Evolutionary conservation across 140 eudicot species (phyloP).

Genomic region (Oenanthe javanica): DNA sequence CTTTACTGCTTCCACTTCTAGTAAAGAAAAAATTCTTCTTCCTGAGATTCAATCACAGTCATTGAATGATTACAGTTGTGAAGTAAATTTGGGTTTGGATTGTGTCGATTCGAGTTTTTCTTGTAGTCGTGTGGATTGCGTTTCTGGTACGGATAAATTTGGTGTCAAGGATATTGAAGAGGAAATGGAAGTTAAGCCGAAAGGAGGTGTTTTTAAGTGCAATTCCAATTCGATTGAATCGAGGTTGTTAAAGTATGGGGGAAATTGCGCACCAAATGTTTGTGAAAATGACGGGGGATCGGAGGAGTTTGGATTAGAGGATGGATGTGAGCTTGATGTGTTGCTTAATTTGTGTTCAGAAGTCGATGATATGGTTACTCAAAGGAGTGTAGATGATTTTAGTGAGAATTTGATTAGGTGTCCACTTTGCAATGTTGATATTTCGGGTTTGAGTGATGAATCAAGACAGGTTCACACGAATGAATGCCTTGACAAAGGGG

Average conservation of each 20-base stretch:
- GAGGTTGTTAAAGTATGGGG: conserved; percentile 26
- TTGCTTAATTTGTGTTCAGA: conserved; percentile 62
- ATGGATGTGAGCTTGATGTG: conserved; percentile 43
- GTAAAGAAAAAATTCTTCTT: not conserved
- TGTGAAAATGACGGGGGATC: conserved; percentile 23
- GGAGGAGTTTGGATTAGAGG: conserved; percentile 8
- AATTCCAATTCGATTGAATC: conserved; percentile 38
- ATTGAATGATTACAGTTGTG: not conserved
- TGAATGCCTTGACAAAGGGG: conserved; percentile 66
- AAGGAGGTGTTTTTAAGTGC: conserved; percentile 18
- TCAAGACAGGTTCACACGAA: conserved; percentile 62
- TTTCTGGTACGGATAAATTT: not conserved
- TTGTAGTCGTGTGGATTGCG: not conserved
- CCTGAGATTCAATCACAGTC: not conserved
- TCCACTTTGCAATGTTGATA: conserved; percentile 70
- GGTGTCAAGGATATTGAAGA: not conserved
- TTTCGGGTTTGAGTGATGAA: conserved; percentile 53
- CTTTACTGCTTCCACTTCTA: not conserved
- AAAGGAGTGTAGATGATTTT: conserved; percentile 7
- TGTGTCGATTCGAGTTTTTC: conserved; percentile 21
- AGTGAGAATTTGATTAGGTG: conserved; percentile 36
- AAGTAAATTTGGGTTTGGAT: conserved; percentile 19
- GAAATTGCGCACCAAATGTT: conserved; percentile 20
- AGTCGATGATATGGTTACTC: conserved; percentile 17
- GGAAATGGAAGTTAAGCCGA: conserved; percentile 3